Conservation (phyloP, 805 yeast species). For the Starmerella floris region DNA sequence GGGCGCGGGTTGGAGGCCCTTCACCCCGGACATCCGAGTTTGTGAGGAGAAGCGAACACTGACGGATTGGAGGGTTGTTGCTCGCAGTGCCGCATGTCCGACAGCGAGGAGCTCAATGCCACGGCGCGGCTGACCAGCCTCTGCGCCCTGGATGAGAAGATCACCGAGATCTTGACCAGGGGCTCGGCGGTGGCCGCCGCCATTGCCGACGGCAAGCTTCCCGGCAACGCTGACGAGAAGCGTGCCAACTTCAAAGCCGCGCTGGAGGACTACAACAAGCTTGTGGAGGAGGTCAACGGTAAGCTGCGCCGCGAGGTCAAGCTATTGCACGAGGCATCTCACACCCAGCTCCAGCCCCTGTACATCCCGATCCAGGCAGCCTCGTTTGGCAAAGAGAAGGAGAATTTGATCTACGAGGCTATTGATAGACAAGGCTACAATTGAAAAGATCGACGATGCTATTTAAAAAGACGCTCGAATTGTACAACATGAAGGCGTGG, state of each 20-base stretch:
- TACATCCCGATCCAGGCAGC: constrained; percentile 59
- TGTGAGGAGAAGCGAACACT: too few relatives aligned
- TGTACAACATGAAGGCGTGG: too few relatives aligned
- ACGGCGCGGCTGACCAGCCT: constrained; percentile 23
- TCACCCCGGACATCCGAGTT: too few relatives aligned
- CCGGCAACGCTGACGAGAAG: constrained; percentile 18
- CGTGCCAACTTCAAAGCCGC: constrained; percentile 34
- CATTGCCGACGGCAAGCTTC: constrained; percentile 23
- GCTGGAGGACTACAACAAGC: constrained; percentile 38
- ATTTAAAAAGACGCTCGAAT: too few relatives aligned
- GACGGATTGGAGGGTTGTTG: too few relatives aligned
- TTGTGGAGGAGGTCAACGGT: constrained; percentile 46
- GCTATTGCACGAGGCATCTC: constrained; percentile 38
- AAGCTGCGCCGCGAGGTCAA: constrained; percentile 54
- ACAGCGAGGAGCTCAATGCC: constrained; percentile 8
- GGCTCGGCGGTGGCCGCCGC: constrained; percentile 23
- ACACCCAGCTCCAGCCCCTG: constrained; percentile 48
- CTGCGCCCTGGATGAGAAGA: constrained; percentile 21
- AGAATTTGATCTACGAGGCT: constrained; percentile 28
- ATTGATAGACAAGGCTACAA: constrained; percentile 14
- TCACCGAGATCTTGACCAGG: constrained; percentile 20
- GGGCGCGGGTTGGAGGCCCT: too few relatives aligned
- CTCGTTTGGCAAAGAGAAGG: constrained; percentile 46
- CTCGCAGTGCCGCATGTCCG: too few relatives aligned
- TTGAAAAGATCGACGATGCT: too few relatives aligned